These are phyloP conservation scores for Globomyces pollinis-pini DNA, from an alignment of 192 early-diverging fungal genomes.

Conservation along the genomic window DNA sequence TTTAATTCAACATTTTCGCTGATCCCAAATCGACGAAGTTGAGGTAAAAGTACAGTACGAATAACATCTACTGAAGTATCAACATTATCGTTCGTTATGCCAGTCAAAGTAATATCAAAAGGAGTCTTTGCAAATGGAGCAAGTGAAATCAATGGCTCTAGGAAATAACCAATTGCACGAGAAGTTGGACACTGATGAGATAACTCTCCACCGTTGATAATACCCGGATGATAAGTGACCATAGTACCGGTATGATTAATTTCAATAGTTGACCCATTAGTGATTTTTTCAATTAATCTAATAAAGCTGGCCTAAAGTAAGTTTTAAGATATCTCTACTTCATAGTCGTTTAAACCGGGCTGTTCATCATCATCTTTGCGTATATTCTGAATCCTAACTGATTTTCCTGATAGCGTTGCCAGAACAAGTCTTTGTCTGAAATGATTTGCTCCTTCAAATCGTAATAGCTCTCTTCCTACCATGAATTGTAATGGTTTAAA, in stretches of 20 bases:
- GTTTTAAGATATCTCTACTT: conserved; percentile 7
- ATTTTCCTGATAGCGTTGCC: conserved; percentile 71
- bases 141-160: conserved; percentile 84
- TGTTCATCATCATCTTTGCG: conserved; percentile 69
- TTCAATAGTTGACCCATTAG: conserved; percentile 87
- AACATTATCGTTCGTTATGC: conserved; percentile 89
- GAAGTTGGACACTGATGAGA: conserved; percentile 78
- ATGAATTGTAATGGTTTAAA: too few species aligned
- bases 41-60: conserved; percentile 80
- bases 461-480: neutral
- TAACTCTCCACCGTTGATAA: conserved; percentile 80
- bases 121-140: conserved; percentile 90
- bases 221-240: conserved; percentile 78
- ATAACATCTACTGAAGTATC: conserved; percentile 86
- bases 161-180: conserved; percentile 86
- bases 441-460: conserved; percentile 73
- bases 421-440: conserved; percentile 86
- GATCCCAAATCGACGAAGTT: conserved; percentile 78
- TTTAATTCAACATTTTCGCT: conserved; percentile 78
- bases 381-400: conserved; percentile 85
- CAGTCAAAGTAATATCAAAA: conserved; percentile 71
- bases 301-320: conserved; percentile 90
- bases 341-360: neutral
- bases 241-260: conserved; percentile 91
- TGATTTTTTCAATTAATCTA: conserved; percentile 82